Base-by-base conservation (phyloP, 805 yeast species). In the Wickerhamomyces chaumierensis region DNA sequence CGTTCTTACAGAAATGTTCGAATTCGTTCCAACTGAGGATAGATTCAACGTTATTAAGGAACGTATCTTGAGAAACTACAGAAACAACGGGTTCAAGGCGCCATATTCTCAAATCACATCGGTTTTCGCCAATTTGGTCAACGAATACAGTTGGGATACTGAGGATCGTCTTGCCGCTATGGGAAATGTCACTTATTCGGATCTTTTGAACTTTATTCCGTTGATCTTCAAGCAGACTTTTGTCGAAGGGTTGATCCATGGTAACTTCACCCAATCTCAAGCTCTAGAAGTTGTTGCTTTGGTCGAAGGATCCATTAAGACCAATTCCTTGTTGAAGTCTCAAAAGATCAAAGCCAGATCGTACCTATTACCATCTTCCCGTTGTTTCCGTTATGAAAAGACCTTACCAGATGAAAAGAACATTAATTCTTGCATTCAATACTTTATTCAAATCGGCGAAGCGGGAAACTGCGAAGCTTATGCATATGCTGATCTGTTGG, bases 341-440 rank as follows among this genome's bases (percentile, higher is more conserved):
- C 73, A 70, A 51, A 60, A 60, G 33, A 60, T 68, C 7, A 58
- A 63, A 18, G 51, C 63, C 37, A 61, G 69, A 48, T 66, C 73
- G 23, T 62, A 58, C 43, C 48, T 63, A 31, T 48, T 78, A 32
- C 66, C 73, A 14, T 41, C 51, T 5, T 61, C 60, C 6, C 55
- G 62, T 20, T 53, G 57, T 1, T 64, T 57, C 42, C 66, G 76
- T 45, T 78, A 58, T 46, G 76, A 76, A 39, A 58, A 65, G 20
- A 42, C 48, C 1, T 60, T 81, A 36, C 73, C 68, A 34, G 96
- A 88, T 56, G 63, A 69, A 3, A 63, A 76, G 39, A 85, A 90
- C 55, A 69, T 81, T 41, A 90, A 90, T 53, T 81, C 95, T 0
- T 83, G 94, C 57, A 74, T 87, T 48, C 94, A 84, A 48, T 75